Conservation (phyloP, 345 rosid species). For the Hibiscus tridactylites region DNA sequence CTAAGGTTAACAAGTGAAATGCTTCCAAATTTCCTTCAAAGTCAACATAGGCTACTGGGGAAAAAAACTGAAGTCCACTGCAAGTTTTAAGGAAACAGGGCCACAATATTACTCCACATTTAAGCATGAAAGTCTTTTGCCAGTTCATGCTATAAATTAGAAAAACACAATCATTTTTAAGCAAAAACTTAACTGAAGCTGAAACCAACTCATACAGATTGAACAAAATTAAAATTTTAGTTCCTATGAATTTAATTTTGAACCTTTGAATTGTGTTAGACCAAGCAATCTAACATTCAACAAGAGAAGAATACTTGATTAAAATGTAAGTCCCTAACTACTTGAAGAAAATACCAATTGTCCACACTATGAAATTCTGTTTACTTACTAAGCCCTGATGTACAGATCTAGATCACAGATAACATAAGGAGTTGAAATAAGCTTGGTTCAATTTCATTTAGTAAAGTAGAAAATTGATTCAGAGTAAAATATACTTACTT, state of each 20-base stretch:
- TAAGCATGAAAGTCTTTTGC: background rate
- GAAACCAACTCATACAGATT: background rate
- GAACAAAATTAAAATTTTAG: background rate
- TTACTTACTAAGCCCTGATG: background rate
- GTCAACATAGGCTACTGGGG: background rate
- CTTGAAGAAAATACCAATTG: background rate
- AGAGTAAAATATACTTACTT: conserved; percentile 32
- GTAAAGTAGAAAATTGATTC: background rate
- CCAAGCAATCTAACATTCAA: background rate
- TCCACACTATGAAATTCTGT: background rate
- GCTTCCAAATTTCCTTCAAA: background rate
- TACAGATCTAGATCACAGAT: background rate
- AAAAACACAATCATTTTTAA: background rate
- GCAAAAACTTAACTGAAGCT: background rate
- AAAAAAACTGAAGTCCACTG: background rate
- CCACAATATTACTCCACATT: background rate
- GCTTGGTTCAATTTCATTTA: background rate
- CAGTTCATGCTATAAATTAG: background rate
- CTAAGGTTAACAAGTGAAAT: background rate
- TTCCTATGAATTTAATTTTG: background rate
- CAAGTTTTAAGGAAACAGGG: background rate
- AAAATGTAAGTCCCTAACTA: background rate
- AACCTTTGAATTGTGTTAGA: background rate
- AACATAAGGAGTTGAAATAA: background rate
- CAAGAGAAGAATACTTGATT: background rate